Evolutionary conservation across 345 rosid genomes (phyloP).

Genomic region (Sonneratia caseolaris): DNA sequence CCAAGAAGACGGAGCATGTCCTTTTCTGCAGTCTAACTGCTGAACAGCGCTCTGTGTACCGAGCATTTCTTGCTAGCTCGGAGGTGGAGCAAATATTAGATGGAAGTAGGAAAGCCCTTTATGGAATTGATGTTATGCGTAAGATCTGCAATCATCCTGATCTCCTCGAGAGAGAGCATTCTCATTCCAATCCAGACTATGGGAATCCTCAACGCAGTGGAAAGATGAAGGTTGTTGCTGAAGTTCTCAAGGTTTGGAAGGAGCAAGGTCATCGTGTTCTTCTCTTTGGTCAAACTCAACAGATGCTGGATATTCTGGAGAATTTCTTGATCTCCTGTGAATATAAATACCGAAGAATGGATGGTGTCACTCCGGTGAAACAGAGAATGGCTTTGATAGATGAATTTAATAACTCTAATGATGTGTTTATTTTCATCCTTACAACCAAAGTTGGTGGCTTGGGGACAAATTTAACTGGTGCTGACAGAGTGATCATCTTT

Average conservation of each 20-base stretch:
- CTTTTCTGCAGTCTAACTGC: conserved; percentile 91
- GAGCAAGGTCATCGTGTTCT: conserved; percentile 91
- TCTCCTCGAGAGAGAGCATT: conserved; percentile 90
- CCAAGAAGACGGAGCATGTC: conserved; percentile 90
- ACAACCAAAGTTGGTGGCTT: conserved; percentile 96
- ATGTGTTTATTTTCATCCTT: conserved; percentile 70
- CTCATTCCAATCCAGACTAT: conserved; percentile 64
- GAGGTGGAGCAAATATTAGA: conserved; percentile 85
- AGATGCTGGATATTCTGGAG: conserved; percentile 95
- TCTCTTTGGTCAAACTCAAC: conserved; percentile 87
- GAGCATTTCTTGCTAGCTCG: conserved; percentile 95
- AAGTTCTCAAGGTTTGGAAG: conserved; percentile 82
- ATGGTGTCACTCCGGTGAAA: conserved; percentile 78
- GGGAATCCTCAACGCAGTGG: conserved; percentile 93
- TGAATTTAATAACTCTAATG: conserved; percentile 66
- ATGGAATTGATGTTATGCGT: conserved; percentile 98
- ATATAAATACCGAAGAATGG: conserved; percentile 88
- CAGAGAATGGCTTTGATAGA: conserved; percentile 97
- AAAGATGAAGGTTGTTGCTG: conserved; percentile 81
- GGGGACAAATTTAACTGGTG: conserved; percentile 95
- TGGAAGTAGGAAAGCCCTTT: conserved; percentile 74
- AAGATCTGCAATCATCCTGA: conserved; percentile 99
- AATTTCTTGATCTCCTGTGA: conserved; percentile 51
- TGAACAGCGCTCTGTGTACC: conserved; percentile 77
- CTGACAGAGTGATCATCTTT: conserved; percentile 88